phyloP scores from a whole-genome alignment of 1,139 yeast genomes.

The Yamadazyma mexicana region DNA sequence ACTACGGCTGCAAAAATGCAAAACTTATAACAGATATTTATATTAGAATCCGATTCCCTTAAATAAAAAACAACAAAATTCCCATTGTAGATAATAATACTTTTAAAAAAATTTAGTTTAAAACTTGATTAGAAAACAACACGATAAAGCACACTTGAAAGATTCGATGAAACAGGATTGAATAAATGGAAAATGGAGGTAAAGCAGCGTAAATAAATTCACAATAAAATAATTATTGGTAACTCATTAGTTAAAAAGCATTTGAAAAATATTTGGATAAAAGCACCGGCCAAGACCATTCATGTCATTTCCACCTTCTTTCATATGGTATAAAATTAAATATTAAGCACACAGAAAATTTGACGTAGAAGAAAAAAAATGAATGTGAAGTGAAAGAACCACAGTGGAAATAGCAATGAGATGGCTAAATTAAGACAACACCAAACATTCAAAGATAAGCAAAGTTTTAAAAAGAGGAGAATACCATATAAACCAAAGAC shows the following conservation, averaged over 20 bases:
- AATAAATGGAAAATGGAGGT: no score
- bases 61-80: constrained; percentile 10
- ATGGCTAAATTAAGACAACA: not conserved
- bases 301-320: not conserved
- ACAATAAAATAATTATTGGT: constrained; percentile 1
- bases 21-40: constrained; percentile 2
- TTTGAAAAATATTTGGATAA: not conserved
- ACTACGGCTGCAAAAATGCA: no score
- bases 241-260: not conserved
- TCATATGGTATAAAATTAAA: no score
- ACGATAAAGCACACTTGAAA: not conserved
- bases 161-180: not conserved
- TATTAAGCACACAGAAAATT: not conserved
- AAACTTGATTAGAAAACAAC: constrained; percentile 2
- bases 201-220: not conserved
- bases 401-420: not conserved
- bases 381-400: not conserved
- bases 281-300: not conserved
- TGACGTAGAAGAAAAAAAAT: not conserved
- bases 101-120: constrained; percentile 9
- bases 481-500: not conserved
- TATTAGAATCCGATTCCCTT: constrained; percentile 13
- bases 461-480: not conserved
- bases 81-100: constrained; percentile 12
- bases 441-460: not conserved